Base-by-base conservation (phyloP, 1,284 basidiomycete genomes). In the Sporisorium exsertum region DNA sequence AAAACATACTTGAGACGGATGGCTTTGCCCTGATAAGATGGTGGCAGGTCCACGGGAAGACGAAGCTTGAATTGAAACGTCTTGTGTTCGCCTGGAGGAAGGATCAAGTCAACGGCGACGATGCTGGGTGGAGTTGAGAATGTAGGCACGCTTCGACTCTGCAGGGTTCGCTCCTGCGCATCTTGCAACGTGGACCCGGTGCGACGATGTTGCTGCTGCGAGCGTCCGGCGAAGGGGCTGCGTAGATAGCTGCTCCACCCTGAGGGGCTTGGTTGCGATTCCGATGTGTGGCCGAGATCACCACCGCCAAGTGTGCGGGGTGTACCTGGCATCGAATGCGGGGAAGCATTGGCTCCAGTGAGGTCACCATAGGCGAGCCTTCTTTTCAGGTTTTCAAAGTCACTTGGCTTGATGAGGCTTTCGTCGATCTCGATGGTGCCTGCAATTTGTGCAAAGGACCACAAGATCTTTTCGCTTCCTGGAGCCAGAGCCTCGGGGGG, bases 1-100 rank as follows among this genome's bases (percentile, higher is more conserved):
- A 99, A 89, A 77, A 94, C 91, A 84, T 98, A 99, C 10, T 91
- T 91, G 85, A 99, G 95, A 78, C 89, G 89, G 72, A 97, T 88
- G 1, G 91, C 89, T 56, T 92, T 91, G 2, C 96, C 96, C 45
- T 90, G 89, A 87, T 93, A 97, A 0, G 94, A 94, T 0, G 96
- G 96, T 0, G 96, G 96, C 0, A 98, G 88, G 63, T 90, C 90
- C 6, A 90, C 87, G 0, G 96, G 81, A 33, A 85, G 49, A 2
- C 50, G 65, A 13, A 83, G 58, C 24, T 61, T 53, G 57, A 85
- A 81, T 16, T 69, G 53, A 50, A 66, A 95, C 72, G 89, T 92
- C 72, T 91, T 89, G 53, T 90, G 91, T 85, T 95, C 91, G 5
- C 94, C 94, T 8, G 94, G 93, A 0, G 87, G 87, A 7, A 96